Base-by-base conservation (phyloP, 225 moss, liverwort and hornwort species). In the Antitrichia curtipendula region DNA sequence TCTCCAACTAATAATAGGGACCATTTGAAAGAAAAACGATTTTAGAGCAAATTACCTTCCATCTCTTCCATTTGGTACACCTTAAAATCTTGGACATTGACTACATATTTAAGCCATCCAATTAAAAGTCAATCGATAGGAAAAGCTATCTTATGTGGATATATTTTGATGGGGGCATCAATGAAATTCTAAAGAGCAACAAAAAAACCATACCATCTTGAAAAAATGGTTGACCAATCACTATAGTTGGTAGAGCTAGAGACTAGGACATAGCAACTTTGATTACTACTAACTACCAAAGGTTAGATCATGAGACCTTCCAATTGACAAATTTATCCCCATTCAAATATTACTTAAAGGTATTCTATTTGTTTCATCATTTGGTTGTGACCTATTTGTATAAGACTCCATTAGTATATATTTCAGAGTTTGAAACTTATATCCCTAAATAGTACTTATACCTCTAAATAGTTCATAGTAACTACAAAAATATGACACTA, bases 31-130 rank as follows among this genome's bases (percentile, higher is more conserved):
- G 10, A 9, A 10, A 9, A n/a, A n/a, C n/a, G n/a, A n/a, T n/a
- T n/a, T n/a, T n/a, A n/a, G n/a, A n/a, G n/a, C n/a, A 4, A 38
- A 28, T n/a, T 18, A n/a, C 18, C n/a, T n/a, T n/a, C n/a, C n/a
- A 38, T 52, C 6, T 4, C 19, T 1, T 82, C 9, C 4, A 52
- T 65, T 27, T 66, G 4, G 1, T 31, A 25, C 24, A 17, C 8
- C 3, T 5, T 63, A 63, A 16, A 23, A 63, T 25, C 7, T 53
- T 18, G 5, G 18, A 56, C 2, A 2, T 38, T 7, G 12, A 7
- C 1, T 56, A 11, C 1, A 4, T n/a, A 7, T 36, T 36, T 8
- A 2, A 22, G 5, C 3, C 5, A 45, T 45, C 3, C 4, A 24
- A 34, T 43, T 9, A 16, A 34, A 10, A 34, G 15, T 31, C 9